Evolutionary conservation across 495 filamentous ascomycete genomes (phyloP).

Genomic region (Penicillium verhagenii): DNA sequence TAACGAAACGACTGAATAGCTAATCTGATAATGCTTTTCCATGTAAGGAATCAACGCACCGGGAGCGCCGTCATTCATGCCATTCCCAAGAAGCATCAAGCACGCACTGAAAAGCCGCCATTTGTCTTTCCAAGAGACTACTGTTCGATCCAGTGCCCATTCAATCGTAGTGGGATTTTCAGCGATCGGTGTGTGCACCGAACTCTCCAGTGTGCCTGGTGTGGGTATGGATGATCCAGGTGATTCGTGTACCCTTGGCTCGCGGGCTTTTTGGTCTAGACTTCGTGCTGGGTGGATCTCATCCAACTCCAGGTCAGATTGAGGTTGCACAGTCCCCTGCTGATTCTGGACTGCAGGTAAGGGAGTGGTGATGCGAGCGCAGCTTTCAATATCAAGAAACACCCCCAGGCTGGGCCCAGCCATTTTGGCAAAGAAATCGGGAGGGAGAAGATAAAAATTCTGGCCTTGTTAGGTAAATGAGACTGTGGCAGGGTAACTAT

Average conservation of each 20-base stretch:
- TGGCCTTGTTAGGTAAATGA: background rate
- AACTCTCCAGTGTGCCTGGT: slow-evolving; percentile 54
- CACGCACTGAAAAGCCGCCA: slow-evolving; percentile 37
- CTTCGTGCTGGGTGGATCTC: slow-evolving; percentile 28
- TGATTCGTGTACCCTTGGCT: slow-evolving; percentile 3
- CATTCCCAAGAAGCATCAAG: slow-evolving; percentile 52
- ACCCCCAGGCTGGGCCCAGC: slow-evolving; percentile 26
- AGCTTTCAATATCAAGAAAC: slow-evolving; percentile 37
- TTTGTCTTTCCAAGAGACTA: slow-evolving; percentile 52
- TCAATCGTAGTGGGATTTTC: slow-evolving; percentile 49
- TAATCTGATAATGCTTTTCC: slow-evolving; percentile 67
- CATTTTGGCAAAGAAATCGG: slow-evolving; percentile 18
- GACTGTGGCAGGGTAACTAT: too few relatives aligned
- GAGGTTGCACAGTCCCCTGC: slow-evolving; percentile 23
- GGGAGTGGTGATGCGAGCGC: slow-evolving; percentile 26
- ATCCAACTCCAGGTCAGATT: slow-evolving; percentile 33
- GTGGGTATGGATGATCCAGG: slow-evolving; percentile 10
- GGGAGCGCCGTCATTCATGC: slow-evolving; percentile 62
- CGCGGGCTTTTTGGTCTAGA: slow-evolving; percentile 12
- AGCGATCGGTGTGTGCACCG: slow-evolving; percentile 38
- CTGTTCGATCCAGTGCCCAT: slow-evolving; percentile 43
- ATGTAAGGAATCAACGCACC: slow-evolving; percentile 77
- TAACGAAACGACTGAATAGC: slow-evolving; percentile 71
- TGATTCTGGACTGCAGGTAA: slow-evolving; percentile 32
- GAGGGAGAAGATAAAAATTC: background rate